These are phyloP conservation scores for Hypomontagnella monticulosa DNA, from an alignment of 495 filamentous ascomycete species.

Conservation along the genomic window DNA sequence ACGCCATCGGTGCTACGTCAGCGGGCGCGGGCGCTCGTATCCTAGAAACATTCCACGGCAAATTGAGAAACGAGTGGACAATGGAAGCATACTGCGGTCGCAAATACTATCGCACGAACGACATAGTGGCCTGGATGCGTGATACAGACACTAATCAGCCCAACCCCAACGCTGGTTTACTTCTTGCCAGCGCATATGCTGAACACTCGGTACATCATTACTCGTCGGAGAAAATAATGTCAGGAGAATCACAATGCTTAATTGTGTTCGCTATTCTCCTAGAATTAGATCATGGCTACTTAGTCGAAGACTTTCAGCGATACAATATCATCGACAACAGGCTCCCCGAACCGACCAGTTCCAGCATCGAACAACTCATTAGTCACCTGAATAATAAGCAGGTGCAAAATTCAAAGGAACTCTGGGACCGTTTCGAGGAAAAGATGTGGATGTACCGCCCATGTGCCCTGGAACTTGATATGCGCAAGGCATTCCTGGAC, in stretches of 20 bases:
- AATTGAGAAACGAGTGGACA: slow-evolving; percentile 14
- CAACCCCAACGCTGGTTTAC: slow-evolving; percentile 7
- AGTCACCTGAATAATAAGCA: background rate
- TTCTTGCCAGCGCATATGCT: slow-evolving; percentile 7
- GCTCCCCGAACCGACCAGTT: background rate
- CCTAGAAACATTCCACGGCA: slow-evolving; percentile 9
- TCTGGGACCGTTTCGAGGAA: slow-evolving; percentile 43
- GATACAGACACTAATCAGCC: slow-evolving; percentile 2
- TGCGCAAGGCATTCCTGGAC: slow-evolving; percentile 14
- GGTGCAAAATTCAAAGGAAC: slow-evolving; percentile 5
- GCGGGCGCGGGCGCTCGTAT: background rate
- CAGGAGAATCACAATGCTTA: slow-evolving; percentile 8
- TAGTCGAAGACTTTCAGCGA: slow-evolving; percentile 42
- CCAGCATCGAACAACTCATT: slow-evolving; percentile 2
- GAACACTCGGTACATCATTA: background rate
- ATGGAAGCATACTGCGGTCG: slow-evolving; percentile 17
- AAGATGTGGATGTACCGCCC: slow-evolving; percentile 39
- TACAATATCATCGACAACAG: slow-evolving; percentile 29
- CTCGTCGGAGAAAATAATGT: background rate
- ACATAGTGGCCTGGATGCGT: slow-evolving; percentile 32
- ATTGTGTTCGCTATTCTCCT: slow-evolving; percentile 51
- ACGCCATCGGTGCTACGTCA: background rate
- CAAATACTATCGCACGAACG: slow-evolving; percentile 17
- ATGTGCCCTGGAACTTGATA: slow-evolving; percentile 3
- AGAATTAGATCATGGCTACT: slow-evolving; percentile 38